phyloP scores from a whole-genome alignment of 345 rosid species.

The Alliaria petiolata region DNA sequence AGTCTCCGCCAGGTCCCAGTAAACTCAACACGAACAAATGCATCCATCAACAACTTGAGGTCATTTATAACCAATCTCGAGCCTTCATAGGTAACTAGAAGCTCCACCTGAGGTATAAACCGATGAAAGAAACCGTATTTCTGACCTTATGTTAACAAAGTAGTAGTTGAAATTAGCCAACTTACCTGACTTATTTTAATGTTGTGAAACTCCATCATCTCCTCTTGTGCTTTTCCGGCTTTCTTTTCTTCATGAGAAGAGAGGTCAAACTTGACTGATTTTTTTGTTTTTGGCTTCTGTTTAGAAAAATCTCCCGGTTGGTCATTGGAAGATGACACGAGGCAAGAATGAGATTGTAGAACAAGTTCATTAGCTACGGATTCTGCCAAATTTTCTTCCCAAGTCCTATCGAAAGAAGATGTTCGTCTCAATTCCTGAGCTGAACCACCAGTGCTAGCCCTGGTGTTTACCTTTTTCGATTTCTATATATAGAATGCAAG shows the following conservation, averaged over 20 bases:
- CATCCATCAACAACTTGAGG: conserved; percentile 90
- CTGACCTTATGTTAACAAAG: neutral
- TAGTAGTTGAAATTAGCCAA: neutral
- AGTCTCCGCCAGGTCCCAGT: conserved; percentile 94
- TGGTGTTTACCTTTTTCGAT: conserved; percentile 37
- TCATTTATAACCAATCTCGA: conserved; percentile 88
- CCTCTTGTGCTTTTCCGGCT: conserved; percentile 62
- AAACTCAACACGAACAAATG: conserved; percentile 73
- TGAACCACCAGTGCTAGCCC: conserved; percentile 39
- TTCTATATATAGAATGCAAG: conserved; percentile 35
- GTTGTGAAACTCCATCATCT: conserved; percentile 85
- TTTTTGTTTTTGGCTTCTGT: conserved; percentile 57
- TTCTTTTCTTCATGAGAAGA: conserved; percentile 84
- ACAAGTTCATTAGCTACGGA: conserved; percentile 79
- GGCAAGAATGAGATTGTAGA: conserved; percentile 52
- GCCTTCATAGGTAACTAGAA: conserved; percentile 82
- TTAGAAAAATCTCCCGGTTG: conserved; percentile 61
- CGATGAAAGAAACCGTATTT: neutral
- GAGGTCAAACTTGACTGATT: conserved; percentile 58
- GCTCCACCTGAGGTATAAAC: conserved; percentile 58
- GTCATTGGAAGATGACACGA: conserved; percentile 54
- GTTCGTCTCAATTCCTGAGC: conserved; percentile 67
- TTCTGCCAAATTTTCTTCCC: conserved; percentile 92
- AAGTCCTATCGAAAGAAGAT: conserved; percentile 74
- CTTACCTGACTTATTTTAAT: conserved; percentile 92